These are phyloP conservation scores for Colletotrichum godetiae DNA, from an alignment of 2,329 filamentous ascomycete genomes.

Conservation along the genomic window DNA sequence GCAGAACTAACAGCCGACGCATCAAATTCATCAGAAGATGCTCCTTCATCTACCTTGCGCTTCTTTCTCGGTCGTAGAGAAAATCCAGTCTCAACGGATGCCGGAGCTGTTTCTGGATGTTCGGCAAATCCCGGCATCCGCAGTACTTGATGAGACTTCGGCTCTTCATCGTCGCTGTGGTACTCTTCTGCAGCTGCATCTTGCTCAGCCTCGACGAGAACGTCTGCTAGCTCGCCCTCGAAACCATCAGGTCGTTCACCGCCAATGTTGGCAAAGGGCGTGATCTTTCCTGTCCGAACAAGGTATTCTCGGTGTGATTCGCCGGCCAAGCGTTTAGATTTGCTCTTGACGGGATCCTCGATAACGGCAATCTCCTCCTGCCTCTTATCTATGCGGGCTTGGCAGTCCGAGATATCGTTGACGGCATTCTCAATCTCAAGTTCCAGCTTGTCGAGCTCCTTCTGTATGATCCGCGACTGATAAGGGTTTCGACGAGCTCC, in stretches of 20 bases:
- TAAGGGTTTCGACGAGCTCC: constrained; percentile 56
- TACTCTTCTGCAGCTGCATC: constrained; percentile 67
- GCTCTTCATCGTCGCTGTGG: constrained; percentile 57
- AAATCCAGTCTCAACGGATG: constrained; percentile 62
- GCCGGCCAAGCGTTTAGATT: constrained; percentile 74
- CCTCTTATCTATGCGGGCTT: constrained; percentile 81
- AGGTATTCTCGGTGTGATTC: constrained; percentile 91
- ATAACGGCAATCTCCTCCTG: constrained; percentile 65
- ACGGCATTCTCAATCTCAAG: constrained; percentile 73
- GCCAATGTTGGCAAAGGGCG: constrained; percentile 87
- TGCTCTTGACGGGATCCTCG: constrained; percentile 54
- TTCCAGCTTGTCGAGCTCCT: constrained; percentile 75
- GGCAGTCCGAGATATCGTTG: constrained; percentile 83
- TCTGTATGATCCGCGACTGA: constrained; percentile 68
- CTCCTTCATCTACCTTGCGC: constrained; percentile 51
- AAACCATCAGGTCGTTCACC: constrained; percentile 70
- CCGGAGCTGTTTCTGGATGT: constrained; percentile 48
- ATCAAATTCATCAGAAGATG: constrained; percentile 59
- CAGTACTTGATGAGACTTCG: constrained; percentile 77
- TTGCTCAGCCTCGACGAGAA: constrained; percentile 84
- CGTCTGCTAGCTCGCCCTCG: constrained; percentile 78
- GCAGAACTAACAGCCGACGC: constrained; percentile 43
- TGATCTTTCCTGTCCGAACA: constrained; percentile 97
- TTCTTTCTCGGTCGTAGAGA: constrained; percentile 70
- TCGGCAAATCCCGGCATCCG: constrained; percentile 78